Percentiles rank a stretch among this genome's conserved stretches.
Conservation (phyloP, 2,329 filamentous ascomycete genomes). For the Ilyonectria mors-panacis region DNA sequence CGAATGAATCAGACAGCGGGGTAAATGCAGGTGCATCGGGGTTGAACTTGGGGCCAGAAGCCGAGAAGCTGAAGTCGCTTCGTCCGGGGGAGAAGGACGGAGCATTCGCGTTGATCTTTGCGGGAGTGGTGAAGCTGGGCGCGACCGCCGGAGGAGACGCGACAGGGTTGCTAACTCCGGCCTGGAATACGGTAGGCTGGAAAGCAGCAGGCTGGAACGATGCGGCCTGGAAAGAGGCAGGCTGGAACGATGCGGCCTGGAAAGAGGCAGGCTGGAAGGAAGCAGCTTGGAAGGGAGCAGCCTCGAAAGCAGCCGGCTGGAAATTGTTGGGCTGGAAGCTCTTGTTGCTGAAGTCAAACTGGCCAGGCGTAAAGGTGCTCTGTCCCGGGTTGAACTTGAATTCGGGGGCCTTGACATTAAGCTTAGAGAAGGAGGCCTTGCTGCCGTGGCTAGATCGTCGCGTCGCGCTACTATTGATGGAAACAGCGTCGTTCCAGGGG, state of each 20-base stretch:
- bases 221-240: slow-evolving; percentile 17
- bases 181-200: slow-evolving; percentile 65
- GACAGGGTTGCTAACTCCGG: slow-evolving; percentile 45
- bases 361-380: slow-evolving; percentile 50
- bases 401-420: slow-evolving; percentile 91
- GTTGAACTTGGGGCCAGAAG: slow-evolving; percentile 77
- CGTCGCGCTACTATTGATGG: slow-evolving; percentile 55
- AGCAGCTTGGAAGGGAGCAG: slow-evolving; percentile 18
- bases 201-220: slow-evolving; percentile 48
- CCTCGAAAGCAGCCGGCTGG: background rate
- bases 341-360: slow-evolving; percentile 38
- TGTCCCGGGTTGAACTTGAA: slow-evolving; percentile 81
- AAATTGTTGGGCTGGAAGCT: slow-evolving; percentile 23
- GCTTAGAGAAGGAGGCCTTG: slow-evolving; percentile 80
- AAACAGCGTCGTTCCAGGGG: slow-evolving; percentile 71
- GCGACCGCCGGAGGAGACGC: slow-evolving; percentile 36
- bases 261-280: slow-evolving; percentile 29
- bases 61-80: slow-evolving; percentile 78
- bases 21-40: slow-evolving; percentile 85
- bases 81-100: slow-evolving; percentile 79
- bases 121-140: slow-evolving; percentile 42
- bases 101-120: slow-evolving; percentile 78
- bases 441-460: slow-evolving; percentile 71
- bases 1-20: slow-evolving; percentile 68
- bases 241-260: slow-evolving; percentile 50